Percentiles rank a stretch among this genome's conserved stretches.
These are phyloP conservation scores for Chlamydomonas applanata DNA, from an alignment of 139 green algal species.

Conservation along the genomic window DNA sequence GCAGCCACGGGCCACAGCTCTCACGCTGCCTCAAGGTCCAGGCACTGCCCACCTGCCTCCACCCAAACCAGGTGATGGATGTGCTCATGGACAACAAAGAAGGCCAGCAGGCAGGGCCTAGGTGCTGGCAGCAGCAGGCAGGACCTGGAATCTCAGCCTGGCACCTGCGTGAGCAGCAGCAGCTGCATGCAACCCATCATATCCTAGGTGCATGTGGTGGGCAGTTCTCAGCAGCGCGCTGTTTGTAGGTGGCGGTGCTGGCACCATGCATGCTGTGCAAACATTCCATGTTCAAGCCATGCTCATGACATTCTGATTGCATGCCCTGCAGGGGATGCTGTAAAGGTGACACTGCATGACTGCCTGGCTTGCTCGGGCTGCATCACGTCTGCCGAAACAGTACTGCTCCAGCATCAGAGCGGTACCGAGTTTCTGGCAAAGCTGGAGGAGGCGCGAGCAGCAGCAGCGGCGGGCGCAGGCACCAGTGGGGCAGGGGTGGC, in stretches of 20 bases:
- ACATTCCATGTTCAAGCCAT: not conserved
- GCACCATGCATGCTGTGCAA: not conserved
- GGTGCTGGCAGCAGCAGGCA: no score
- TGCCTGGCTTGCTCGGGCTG: slow-evolving; percentile 97
- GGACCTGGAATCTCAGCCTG: no score
- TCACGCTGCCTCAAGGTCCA: slow-evolving; percentile 2
- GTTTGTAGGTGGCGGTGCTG: no score
- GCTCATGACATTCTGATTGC: no score
- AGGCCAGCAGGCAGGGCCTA: no score
- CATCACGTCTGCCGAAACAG: slow-evolving; percentile 90
- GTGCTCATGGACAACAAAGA: no score
- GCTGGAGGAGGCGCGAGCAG: slow-evolving; percentile 28
- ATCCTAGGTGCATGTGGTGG: no score
- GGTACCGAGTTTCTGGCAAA: slow-evolving; percentile 67
- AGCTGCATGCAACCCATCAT: no score
- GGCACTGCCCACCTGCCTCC: not conserved
- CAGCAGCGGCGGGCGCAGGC: not conserved
- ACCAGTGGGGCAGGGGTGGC: not conserved
- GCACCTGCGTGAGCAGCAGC: no score
- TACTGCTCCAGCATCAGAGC: slow-evolving; percentile 93
- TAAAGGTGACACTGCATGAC: slow-evolving; percentile 91
- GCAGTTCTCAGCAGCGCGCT: no score
- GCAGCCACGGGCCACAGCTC: not conserved
- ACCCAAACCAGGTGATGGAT: no score
- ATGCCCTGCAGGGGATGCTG: slow-evolving; percentile 10